Evolutionary conservation across 2,329 filamentous ascomycete genomes (phyloP), one percentile per base, ranked within the genome.

Genomic region (Bipolaris oryzae): DNA sequence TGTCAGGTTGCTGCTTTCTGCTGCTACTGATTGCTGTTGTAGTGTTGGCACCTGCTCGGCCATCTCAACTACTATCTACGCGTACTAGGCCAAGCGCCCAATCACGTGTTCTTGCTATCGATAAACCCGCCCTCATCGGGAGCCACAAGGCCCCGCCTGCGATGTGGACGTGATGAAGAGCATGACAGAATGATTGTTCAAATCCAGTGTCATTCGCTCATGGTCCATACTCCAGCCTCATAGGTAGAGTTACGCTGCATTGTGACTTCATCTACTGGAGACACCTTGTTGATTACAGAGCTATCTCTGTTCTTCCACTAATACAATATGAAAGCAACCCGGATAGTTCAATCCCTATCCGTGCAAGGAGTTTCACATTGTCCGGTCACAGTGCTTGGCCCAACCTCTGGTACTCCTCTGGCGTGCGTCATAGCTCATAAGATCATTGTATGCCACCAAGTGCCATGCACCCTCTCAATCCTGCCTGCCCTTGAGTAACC

Each of bases 401-500:
- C 41, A 45, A 44, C 33, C 20, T 46, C 50, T 20, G 20, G 35
- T 38, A 25, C 41, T 41, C 33, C 56, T 50, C 55, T 50, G 18
- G 34, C 48, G 39, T 52, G 55, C 37, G 45, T 63, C 51, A 56
- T 62, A 50, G 47, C 62, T 58, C 58, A 50, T 66, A 56, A 57
- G 44, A 47, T 56, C 44, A 15, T 54, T 39, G 16, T 58, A 58
- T 50, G 53, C 51, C 47, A 56, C 52, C 47, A 48, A 48, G 41
- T 59, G 46, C 52, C 59, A 60, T 52, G 18, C 20, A 53, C 50
- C 61, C 53, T 49, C 68, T 76, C 79, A 83, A 58, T 98, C 94
- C 82, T 98, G 94, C 83, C 93, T 88, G 76, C 93, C 93, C 87
- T 98, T 98, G 78, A 99, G 84, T 87, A 99, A 87, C 78, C 95